These are phyloP conservation scores for Eucalyptus cloeziana DNA, from an alignment of 345 rosid genomes.

Conservation along the genomic window DNA sequence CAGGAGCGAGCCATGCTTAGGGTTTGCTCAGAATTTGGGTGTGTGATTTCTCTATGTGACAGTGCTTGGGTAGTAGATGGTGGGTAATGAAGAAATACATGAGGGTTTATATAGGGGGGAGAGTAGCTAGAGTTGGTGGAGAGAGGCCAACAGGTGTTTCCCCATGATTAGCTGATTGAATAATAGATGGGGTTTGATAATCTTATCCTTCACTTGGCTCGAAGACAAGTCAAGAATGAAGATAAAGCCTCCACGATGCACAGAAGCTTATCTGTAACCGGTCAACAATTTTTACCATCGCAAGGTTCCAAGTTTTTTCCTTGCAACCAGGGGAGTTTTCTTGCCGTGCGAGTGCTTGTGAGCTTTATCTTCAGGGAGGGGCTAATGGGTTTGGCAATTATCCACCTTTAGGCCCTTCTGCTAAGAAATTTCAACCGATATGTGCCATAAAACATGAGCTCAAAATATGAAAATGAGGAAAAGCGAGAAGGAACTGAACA, in stretches of 20 bases:
- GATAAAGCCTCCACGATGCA: neutral
- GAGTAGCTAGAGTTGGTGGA: neutral
- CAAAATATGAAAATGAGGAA: too few relatives aligned
- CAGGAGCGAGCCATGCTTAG: neutral
- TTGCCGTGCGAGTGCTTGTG: too few relatives aligned
- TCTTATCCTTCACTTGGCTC: neutral
- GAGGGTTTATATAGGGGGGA: neutral
- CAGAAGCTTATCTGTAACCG: neutral
- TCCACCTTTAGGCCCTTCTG: too few relatives aligned
- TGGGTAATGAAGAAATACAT: neutral
- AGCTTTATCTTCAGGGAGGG: too few relatives aligned
- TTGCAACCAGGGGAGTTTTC: too few relatives aligned
- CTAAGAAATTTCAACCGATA: too few relatives aligned
- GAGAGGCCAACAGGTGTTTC: neutral
- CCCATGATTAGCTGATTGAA: neutral
- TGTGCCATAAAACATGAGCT: too few relatives aligned
- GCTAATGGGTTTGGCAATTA: too few relatives aligned
- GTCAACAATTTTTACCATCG: neutral
- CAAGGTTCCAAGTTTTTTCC: too few relatives aligned
- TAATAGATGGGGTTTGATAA: neutral
- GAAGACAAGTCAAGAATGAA: neutral
- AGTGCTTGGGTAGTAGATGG: neutral
- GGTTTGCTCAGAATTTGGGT: neutral
- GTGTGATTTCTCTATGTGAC: neutral
- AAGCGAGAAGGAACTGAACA: too few relatives aligned